Percentiles rank a stretch among this genome's conserved stretches.
Conservation (phyloP, 768 basidiomycete genomes). For the Psilocybe subaeruginosa region DNA sequence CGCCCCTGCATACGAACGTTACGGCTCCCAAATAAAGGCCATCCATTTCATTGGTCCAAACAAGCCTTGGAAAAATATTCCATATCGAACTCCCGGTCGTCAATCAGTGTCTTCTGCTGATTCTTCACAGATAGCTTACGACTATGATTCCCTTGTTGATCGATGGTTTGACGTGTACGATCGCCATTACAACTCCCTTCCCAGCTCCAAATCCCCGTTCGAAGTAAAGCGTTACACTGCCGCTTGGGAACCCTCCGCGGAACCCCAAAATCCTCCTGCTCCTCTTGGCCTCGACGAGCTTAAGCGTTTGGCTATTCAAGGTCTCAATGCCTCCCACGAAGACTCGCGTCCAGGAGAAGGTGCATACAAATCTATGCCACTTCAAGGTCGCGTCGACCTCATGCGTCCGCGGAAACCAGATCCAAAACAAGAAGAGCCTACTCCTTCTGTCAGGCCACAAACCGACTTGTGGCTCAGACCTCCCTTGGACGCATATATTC, state of each 20-base stretch:
- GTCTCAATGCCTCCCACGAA: conserved; percentile 37
- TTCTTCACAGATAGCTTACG: conserved; percentile 55
- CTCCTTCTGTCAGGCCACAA: conserved; percentile 7
- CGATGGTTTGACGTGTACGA: conserved; percentile 94
- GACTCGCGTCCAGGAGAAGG: conserved; percentile 49
- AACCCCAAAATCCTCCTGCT: conserved; percentile 19
- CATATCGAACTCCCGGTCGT: conserved; percentile 61
- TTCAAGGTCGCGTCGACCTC: conserved; percentile 88
- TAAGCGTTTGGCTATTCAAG: conserved; percentile 61
- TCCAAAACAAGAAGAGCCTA: conserved; percentile 17
- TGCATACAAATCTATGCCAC: conserved; percentile 78
- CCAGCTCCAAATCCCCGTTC: conserved; percentile 50
- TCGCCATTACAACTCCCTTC: conserved; percentile 73
- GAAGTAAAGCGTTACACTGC: conserved; percentile 70
- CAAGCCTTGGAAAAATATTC: conserved; percentile 89
- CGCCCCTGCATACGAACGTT: conserved; percentile 95
- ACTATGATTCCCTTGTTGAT: conserved; percentile 82
- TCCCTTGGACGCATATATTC: conserved; percentile 22
- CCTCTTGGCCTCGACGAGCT: conserved; percentile 66
- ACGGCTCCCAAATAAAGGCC: conserved; percentile 82
- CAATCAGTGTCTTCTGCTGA: conserved; percentile 24
- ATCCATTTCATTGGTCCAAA: conserved; percentile 96
- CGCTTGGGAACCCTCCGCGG: conserved; percentile 62
- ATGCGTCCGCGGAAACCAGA: conserved; percentile 58
- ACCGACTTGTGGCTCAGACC: conserved; percentile 10